A percentile compares a stretch with the other conserved stretches of the same genome.
Evolutionary conservation across 2,329 filamentous ascomycete species (phyloP).

Genomic region (Colletotrichum sp.): DNA sequence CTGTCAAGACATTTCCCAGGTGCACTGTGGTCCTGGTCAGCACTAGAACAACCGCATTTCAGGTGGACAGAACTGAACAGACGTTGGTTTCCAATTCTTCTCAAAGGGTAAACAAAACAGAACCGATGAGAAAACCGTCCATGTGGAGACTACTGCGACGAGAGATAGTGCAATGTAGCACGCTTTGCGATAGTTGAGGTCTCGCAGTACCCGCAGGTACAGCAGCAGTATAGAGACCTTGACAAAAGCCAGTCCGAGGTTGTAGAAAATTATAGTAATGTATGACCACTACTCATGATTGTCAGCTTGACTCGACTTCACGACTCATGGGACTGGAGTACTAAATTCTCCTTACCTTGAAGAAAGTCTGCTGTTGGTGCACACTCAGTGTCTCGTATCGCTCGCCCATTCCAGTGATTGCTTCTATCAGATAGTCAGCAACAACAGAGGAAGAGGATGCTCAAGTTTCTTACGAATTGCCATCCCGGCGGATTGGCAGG

Average conservation of each 20-base stretch:
- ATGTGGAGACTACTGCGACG: constrained; percentile 21
- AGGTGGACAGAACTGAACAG: not conserved
- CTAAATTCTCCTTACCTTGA: not conserved
- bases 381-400: not conserved
- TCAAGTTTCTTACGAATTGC: not conserved
- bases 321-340: not conserved
- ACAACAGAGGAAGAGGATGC: no score
- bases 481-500: not conserved
- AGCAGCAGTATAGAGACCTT: constrained; percentile 30
- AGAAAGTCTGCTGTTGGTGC: constrained; percentile 7
- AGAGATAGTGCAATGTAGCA: constrained; percentile 19
- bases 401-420: not conserved
- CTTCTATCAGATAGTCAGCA: not conserved
- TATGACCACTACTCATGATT: constrained; percentile 9
- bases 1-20: not conserved
- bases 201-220: constrained; percentile 29
- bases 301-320: not conserved
- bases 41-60: not conserved
- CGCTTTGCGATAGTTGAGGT: constrained; percentile 25
- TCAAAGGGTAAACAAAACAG: constrained; percentile 27
- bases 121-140: constrained; percentile 19
- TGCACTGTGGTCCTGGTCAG: not conserved
- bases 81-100: constrained; percentile 22
- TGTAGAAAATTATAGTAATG: constrained; percentile 26
- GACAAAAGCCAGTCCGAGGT: constrained; percentile 24